phyloP scores from a whole-genome alignment of 345 rosid genomes.

The Salix koriyanagi region DNA sequence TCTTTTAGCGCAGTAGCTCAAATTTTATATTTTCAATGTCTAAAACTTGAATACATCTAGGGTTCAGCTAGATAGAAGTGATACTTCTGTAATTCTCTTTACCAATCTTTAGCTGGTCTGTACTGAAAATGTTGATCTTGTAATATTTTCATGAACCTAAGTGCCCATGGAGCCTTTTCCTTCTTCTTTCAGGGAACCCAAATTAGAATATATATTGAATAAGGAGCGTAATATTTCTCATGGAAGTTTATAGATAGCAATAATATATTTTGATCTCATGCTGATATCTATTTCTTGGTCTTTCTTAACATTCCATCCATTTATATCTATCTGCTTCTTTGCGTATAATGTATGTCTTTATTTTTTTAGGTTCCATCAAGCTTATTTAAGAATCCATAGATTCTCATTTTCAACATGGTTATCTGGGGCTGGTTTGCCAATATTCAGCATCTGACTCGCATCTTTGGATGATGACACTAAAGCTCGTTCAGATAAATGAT shows the following conservation, averaged over 20 bases:
- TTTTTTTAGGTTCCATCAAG: constrained; percentile 53
- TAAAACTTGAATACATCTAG: too few relatives aligned
- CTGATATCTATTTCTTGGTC: too few relatives aligned
- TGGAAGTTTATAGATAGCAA: too few relatives aligned
- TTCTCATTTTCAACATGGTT: background rate
- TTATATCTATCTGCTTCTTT: background rate
- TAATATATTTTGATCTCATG: too few relatives aligned
- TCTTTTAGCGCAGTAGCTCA: background rate
- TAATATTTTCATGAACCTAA: too few relatives aligned
- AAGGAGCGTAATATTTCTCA: too few relatives aligned
- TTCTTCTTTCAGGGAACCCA: background rate
- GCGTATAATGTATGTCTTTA: background rate
- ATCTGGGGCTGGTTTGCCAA: background rate
- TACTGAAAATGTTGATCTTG: too few relatives aligned
- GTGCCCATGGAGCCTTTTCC: background rate
- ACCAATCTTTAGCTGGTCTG: too few relatives aligned
- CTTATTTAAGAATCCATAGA: constrained; percentile 40
- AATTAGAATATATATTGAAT: too few relatives aligned
- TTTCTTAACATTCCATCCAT: background rate
- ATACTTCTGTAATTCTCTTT: too few relatives aligned
- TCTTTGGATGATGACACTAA: background rate
- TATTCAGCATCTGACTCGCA: background rate
- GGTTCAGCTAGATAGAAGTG: too few relatives aligned
- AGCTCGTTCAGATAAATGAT: background rate
- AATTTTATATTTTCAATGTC: too few relatives aligned